Base-by-base conservation (phyloP, 192 early-diverging fungal species). In the Backusella parvicylindrica region DNA sequence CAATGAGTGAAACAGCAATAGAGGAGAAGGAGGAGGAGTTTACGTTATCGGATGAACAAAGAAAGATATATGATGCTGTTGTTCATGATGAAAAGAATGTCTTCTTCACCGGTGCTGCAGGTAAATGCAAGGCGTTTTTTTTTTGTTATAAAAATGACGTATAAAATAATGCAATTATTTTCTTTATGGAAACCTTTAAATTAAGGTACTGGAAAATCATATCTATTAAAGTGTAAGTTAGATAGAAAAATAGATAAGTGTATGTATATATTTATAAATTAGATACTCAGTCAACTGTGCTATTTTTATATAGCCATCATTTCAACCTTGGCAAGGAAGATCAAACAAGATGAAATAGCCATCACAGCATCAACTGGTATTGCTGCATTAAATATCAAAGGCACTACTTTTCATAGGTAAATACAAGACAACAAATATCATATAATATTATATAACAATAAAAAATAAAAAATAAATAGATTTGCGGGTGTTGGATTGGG, bases 301-400 rank as follows among this genome's bases (percentile, higher is more conserved):
- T 56, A 43, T 43, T 43, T 15, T 43, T 23, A n/a, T 23, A n/a
- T 68, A 80, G 79, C 80, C 23, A 64, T 86, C 53, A 86, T 87
- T 35, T 28, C 56, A 8, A 72, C 70, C 43, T 28, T 83, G 41
- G 71, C 56, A 15, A 72, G 16, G 12, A 9, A 53, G 16, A 82
- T 77, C 64, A 36, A 71, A 74, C 41, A 43, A 2, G 78, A 82
- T 30, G 65, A 71, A 18, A 77, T 91, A 1, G 86, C 86, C 1
- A 83, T 91, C 7, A 91, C 89, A 6, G 92, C 93, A 4, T 87
- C 92, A 7, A 94, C 93, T 8, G 92, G 93, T 12, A 91, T 93
- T 70, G 93, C 93, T 6, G 93, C 93, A 23, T 87, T 89, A 56
- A 89, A 94, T 64, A 88, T 94, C 50, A 82, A 85, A 36, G 93